A percentile compares a stretch with the other conserved stretches of the same genome.
Conservation (phyloP, 805 yeast species). For the Wickerhamiella australiensis region DNA sequence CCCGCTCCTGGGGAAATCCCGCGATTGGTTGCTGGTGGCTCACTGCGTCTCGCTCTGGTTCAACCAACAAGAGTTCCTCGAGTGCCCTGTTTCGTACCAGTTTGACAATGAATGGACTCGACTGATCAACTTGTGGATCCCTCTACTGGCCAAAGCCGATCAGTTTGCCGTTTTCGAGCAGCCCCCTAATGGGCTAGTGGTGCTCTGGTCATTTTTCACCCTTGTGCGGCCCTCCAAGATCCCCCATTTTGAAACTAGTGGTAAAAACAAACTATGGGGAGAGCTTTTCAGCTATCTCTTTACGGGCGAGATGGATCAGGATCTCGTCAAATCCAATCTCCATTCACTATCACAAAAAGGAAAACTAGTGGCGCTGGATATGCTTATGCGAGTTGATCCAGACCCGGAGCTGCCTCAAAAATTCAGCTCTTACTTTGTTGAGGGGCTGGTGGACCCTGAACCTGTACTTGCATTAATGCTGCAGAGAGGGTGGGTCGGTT, state of each 20-base stretch:
- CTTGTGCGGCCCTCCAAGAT: slow-evolving; percentile 2
- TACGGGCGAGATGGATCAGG: not conserved
- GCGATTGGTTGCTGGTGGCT: not conserved
- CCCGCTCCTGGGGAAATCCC: not conserved
- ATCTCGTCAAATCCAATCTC: not conserved
- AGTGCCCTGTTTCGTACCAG: slow-evolving; percentile 4
- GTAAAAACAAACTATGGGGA: not conserved
- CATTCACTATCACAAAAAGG: not conserved
- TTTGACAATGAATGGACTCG: not conserved
- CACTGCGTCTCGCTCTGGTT: slow-evolving; percentile 2
- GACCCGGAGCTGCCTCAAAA: not conserved
- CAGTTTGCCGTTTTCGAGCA: not conserved
- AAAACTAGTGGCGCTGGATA: slow-evolving; percentile 6
- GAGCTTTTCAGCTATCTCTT: not conserved
- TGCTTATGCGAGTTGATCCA: slow-evolving; percentile 2
- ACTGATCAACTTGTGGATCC: not conserved
- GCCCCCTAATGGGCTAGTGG: not conserved
- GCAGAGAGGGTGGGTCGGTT: not conserved
- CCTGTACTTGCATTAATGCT: not conserved
- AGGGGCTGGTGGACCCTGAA: not conserved
- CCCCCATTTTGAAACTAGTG: not conserved
- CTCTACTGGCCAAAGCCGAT: not conserved
- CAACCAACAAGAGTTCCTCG: not conserved
- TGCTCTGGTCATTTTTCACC: not conserved
- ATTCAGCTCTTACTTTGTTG: not conserved